Base-by-base conservation (phyloP, 2,329 filamentous ascomycete genomes). In the Alternaria novae-zelandiae region DNA sequence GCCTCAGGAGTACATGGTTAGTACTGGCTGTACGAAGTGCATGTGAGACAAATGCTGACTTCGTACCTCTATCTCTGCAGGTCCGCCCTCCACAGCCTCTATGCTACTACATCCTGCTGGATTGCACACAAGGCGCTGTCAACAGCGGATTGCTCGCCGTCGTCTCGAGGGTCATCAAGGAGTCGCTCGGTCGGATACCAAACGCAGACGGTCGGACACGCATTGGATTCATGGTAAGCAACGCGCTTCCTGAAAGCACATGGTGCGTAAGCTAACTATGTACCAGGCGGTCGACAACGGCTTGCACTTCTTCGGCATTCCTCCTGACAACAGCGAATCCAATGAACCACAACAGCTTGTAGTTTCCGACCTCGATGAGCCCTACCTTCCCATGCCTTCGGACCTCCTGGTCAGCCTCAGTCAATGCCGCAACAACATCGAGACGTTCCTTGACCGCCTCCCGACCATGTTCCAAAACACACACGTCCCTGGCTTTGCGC, bases 401-500 rank as follows among this genome's bases (percentile, higher is more conserved):
- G 95, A 98, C 76, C 87, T 99, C 36, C 84, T 99, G 55, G 94
- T 98, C 46, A 94, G 94, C 49, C 82, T 99, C 65, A 91, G 90
- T 36, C 94, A 97, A 81, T 95, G 92, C 81, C 91, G 94, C 64
- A 89, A 91, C 78, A 97, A 94, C 80, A 92, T 99, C 67, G 96
- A 98, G 80, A 90, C 86, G 72, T 97, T 98, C 86, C 86, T 99
- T 57, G 87, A 90, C 68, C 96, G 95, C 82, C 87, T 99, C 59
- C 96, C 97, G 59, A 88, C 91, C 61, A 99, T 99, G 96, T 99
- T 97, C 84, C 92, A 95, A 80, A 94, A 93, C 82, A 97, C 94
- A 65, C 92, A 96, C 77, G 96, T 90, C 80, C 91, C 89, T 65
- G 90, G 89, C 41, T 97, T 93, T n/a, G 94, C 93, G 68, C 96